A percentile compares a stretch with the other conserved stretches of the same genome.
Evolutionary conservation across 495 filamentous ascomycete genomes (phyloP).

Genomic region (Xylaria acuta): DNA sequence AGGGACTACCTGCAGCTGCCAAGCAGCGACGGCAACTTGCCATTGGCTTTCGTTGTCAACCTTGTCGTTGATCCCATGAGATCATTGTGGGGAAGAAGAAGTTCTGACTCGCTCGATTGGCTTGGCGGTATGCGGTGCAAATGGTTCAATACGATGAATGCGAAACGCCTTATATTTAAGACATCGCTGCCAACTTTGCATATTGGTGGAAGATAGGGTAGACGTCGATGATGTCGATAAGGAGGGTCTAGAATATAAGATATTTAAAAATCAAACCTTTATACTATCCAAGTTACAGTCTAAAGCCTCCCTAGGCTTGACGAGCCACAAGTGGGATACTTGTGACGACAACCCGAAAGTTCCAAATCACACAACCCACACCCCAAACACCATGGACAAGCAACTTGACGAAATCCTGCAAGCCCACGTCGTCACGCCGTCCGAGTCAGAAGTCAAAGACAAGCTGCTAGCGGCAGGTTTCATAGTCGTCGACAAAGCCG

Average conservation of each 20-base stretch:
- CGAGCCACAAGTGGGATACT: too few species aligned
- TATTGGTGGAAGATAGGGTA: not conserved
- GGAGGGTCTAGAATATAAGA: not conserved
- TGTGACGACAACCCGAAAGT: not conserved
- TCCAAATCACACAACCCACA: too few species aligned
- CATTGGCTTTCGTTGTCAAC: not conserved
- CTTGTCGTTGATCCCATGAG: not conserved
- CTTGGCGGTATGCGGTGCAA: too few species aligned
- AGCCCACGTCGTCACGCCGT: not conserved
- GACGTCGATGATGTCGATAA: not conserved
- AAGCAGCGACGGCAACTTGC: not conserved
- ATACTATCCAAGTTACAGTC: too few species aligned
- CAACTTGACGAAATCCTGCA: not conserved
- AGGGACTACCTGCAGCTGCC: not conserved
- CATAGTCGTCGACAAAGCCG: conserved; percentile 2
- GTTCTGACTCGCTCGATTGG: not conserved
- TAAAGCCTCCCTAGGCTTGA: too few species aligned
- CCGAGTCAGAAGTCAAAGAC: not conserved
- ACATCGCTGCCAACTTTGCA: too few species aligned
- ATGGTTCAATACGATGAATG: not conserved
- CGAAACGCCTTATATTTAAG: too few species aligned
- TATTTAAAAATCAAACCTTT: too few species aligned
- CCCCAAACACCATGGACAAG: not conserved
- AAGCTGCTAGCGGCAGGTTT: conserved; percentile 13
- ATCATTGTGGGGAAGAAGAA: not conserved